Conservation (phyloP, 2,329 filamentous ascomycete genomes). For the Penicillium sumatraense region DNA sequence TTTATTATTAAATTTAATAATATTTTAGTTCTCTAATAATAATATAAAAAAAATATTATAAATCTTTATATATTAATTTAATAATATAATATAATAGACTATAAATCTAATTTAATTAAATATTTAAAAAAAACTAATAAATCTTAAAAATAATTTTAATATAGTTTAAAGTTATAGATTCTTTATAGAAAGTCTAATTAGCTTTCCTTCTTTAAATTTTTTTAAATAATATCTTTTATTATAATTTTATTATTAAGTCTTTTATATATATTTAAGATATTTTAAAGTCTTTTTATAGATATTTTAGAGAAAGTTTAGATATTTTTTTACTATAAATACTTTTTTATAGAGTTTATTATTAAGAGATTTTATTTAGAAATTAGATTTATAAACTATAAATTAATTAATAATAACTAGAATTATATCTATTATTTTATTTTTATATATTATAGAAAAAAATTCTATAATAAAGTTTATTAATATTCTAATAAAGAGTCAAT, state of each 20-base stretch:
- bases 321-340: neutral
- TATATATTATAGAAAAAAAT: neutral
- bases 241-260: too few relatives aligned
- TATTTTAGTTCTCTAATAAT: neutral
- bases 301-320: neutral
- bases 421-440: too few relatives aligned
- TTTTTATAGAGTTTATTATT: neutral
- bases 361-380: neutral
- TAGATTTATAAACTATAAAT: too few relatives aligned
- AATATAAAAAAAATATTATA: neutral
- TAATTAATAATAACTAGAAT: too few relatives aligned
- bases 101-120: neutral
- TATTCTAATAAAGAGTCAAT: neutral
- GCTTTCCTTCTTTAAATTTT: neutral
- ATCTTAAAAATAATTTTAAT: neutral
- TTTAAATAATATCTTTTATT: neutral
- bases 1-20: neutral
- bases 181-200: neutral
- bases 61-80: neutral
- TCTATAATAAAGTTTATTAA: neutral
- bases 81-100: neutral
- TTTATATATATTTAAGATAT: neutral
- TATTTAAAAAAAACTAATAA: too few relatives aligned
- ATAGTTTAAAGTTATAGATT: neutral
- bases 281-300: neutral